These are phyloP conservation scores for Cercophora sp. DNA, from an alignment of 495 filamentous ascomycete species.

Conservation along the genomic window DNA sequence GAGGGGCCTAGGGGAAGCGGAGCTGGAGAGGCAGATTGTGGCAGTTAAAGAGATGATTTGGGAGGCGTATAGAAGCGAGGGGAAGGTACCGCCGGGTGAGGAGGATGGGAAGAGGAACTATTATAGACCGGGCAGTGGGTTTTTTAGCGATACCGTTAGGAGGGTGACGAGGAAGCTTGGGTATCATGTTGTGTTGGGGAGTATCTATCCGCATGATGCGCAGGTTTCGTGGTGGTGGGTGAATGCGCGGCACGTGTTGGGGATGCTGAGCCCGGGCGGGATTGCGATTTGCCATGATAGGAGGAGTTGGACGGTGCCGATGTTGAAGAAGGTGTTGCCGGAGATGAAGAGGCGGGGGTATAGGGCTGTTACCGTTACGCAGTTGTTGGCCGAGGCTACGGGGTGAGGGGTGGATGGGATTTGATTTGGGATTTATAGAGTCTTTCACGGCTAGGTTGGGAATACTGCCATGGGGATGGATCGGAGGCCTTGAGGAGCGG, in stretches of 20 bases:
- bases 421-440: no score
- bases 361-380: slow-evolving; percentile 61
- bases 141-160: slow-evolving; percentile 68
- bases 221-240: slow-evolving; percentile 63
- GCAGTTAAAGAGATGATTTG: slow-evolving; percentile 48
- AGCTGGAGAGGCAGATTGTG: slow-evolving; percentile 40
- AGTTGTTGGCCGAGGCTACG: slow-evolving; percentile 46
- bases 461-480: no score
- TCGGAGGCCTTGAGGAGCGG: no score
- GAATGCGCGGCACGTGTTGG: slow-evolving; percentile 76
- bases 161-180: slow-evolving; percentile 50
- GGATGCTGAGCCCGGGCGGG: slow-evolving; percentile 69
- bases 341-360: slow-evolving; percentile 66
- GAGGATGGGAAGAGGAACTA: slow-evolving; percentile 37
- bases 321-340: slow-evolving; percentile 67
- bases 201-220: slow-evolving; percentile 83
- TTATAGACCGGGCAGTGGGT: slow-evolving; percentile 77
- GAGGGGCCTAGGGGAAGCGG: slow-evolving; percentile 38
- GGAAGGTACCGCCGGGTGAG: slow-evolving; percentile 24
- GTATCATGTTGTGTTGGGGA: slow-evolving; percentile 68
- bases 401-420: slow-evolving; percentile 10
- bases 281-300: slow-evolving; percentile 83
- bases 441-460: no score
- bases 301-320: slow-evolving; percentile 70
- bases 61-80: slow-evolving; percentile 49